These are phyloP conservation scores for Juglanconis sp. DNA, from an alignment of 2,329 filamentous ascomycete species.

Conservation along the genomic window DNA sequence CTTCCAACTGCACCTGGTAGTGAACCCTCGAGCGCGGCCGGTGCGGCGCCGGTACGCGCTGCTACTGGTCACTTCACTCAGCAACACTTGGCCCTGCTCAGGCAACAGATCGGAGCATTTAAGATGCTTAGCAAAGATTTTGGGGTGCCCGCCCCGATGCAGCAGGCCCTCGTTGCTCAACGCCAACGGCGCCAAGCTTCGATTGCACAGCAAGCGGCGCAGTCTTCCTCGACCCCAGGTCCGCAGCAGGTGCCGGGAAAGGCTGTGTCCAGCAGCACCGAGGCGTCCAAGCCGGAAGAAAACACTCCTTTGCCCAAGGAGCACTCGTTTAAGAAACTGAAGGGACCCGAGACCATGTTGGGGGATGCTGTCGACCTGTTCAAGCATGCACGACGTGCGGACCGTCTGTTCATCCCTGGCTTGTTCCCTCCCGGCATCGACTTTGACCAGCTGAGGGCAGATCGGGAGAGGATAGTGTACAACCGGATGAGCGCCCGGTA, in stretches of 20 bases:
- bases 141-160: constrained; percentile 72
- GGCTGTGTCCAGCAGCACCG: constrained; percentile 33
- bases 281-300: constrained; percentile 32
- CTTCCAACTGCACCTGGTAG: constrained; percentile 33
- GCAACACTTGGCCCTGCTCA: constrained; percentile 74
- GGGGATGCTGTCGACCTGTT: constrained; percentile 68
- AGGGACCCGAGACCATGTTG: constrained; percentile 61
- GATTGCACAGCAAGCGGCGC: constrained; percentile 43
- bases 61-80: constrained; percentile 61
- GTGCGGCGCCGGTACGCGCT: constrained; percentile 26
- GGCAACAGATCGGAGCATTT: constrained; percentile 87
- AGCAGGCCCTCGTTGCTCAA: constrained; percentile 78
- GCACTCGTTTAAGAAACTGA: constrained; percentile 67
- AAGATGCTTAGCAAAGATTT: constrained; percentile 85
- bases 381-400: constrained; percentile 72
- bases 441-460: constrained; percentile 78
- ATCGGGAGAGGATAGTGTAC: constrained; percentile 83
- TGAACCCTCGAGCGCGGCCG: constrained; percentile 31
- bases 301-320: constrained; percentile 34
- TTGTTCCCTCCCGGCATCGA: constrained; percentile 88
- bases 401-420: constrained; percentile 78
- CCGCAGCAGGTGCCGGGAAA: constrained; percentile 36
- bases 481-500: constrained; percentile 86
- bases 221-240: constrained; percentile 31
- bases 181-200: constrained; percentile 63